Evolutionary conservation across 1,284 basidiomycete species (phyloP), one percentile per base, ranked within the genome.

Genomic region (Cutaneotrichosporon sp.): DNA sequence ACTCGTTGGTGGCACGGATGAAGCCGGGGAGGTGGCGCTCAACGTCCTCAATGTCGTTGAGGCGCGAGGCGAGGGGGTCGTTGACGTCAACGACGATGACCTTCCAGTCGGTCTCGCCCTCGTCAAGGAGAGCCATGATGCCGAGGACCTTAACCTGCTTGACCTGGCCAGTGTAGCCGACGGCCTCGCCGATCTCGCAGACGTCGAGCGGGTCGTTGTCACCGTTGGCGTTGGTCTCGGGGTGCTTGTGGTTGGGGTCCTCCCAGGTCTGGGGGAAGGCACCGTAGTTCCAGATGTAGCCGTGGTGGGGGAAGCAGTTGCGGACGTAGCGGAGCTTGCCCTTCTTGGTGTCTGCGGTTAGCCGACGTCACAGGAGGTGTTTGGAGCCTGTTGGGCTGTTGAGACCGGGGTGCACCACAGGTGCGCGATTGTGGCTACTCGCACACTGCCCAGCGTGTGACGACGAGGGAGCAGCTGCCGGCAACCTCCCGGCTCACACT

Each of bases 121-220:
- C 94, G 77, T 97, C 94, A 70, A 97, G 88, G 62, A 99, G 86
- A 58, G 97, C 97, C 95, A 99, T 99, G 85, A 99, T 97, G 71
- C 97, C 97, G 77, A 99, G 92, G 67, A 99, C 92, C 85, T 99
- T 99, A 87, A 99, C 97, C 82, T 99, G 97, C 85, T 99, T 99
- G 81, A 99, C 87, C 82, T 99, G 95, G 66, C 97, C 97, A 67
- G 89, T 87, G 82, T 95, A 94, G 69, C 95, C 97, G 73, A 99
- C 92, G 80, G 95, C 92, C 82, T 99, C 97, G 67, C 97, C 97
- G 76, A 99, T 99, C 84, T 99, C 97, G 82, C 97, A 98, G 67
- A 99, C 95, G 82, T 99, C 97, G 71, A 99, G 89, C 67, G 97
- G 97, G 83, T 99, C 97, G 77, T 99, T 97, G 85, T 99, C 97